Conservation (phyloP, 371 early-diverging fungal species). For the Mucor velutinosus region DNA sequence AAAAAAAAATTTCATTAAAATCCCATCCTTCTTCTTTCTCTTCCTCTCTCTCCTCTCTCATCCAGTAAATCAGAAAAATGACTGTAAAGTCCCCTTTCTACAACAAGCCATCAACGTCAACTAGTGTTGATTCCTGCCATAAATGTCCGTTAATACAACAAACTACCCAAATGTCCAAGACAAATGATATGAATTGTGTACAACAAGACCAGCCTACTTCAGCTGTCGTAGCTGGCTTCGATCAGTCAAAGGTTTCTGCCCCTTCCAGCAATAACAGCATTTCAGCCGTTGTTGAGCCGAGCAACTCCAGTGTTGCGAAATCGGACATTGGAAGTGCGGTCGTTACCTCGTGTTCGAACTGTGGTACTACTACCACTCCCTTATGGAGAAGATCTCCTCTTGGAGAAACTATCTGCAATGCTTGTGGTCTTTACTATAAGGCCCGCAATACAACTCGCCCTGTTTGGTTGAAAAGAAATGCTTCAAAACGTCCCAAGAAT, state of each 20-base stretch:
- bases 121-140: conserved; percentile 57
- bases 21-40: neutral
- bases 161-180: conserved; percentile 13
- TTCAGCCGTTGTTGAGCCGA: conserved; percentile 45
- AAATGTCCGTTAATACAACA: conserved; percentile 46
- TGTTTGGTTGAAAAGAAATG: conserved; percentile 72
- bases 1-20: neutral
- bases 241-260: conserved; percentile 37
- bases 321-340: conserved; percentile 54
- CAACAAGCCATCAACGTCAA: conserved; percentile 55
- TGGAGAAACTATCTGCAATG: conserved; percentile 89
- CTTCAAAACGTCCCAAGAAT: conserved; percentile 29
- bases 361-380: conserved; percentile 88
- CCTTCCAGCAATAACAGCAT: conserved; percentile 46
- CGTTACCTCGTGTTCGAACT: conserved; percentile 81
- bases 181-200: conserved; percentile 9
- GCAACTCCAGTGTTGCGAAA: conserved; percentile 62
- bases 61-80: conserved; percentile 21
- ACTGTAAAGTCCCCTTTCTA: conserved; percentile 57
- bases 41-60: neutral
- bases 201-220: conserved; percentile 44
- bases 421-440: conserved; percentile 88
- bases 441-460: conserved; percentile 83
- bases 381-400: conserved; percentile 89
- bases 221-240: conserved; percentile 46